Conservation (phyloP, 192 early-diverging fungal species). For the Cetraspora pellucida region DNA sequence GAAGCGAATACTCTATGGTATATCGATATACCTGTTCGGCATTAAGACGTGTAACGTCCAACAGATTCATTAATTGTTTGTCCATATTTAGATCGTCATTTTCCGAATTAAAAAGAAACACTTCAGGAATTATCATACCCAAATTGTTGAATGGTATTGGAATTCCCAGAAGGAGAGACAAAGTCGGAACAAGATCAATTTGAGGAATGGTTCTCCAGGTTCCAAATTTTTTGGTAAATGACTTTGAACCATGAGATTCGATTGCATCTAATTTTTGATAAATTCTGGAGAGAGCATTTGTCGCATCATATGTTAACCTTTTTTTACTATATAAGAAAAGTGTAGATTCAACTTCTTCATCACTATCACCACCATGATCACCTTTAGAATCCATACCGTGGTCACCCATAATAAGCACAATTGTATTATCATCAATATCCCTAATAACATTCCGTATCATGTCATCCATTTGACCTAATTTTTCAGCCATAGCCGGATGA, state of each 20-base stretch:
- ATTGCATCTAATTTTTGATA: conserved; percentile 38
- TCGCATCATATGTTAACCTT: not conserved
- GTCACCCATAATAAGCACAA: conserved; percentile 91
- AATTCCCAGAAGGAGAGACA: conserved; percentile 76
- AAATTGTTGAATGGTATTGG: conserved; percentile 95
- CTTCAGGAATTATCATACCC: conserved; percentile 85
- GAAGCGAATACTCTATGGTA: conserved; percentile 55
- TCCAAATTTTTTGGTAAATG: conserved; percentile 29
- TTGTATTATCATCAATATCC: conserved; percentile 73
- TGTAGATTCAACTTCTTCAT: conserved; percentile 83
- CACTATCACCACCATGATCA: conserved; percentile 96
- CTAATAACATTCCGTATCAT: conserved; percentile 69
- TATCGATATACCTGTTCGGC: conserved; percentile 72
- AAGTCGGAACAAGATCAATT: conserved; percentile 89
- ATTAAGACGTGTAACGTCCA: conserved; percentile 63
- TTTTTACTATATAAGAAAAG: conserved; percentile 80
- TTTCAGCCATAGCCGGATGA: conserved; percentile 82
- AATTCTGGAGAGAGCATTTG: conserved; percentile 25
- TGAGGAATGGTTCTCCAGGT: conserved; percentile 77
- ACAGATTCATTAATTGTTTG: conserved; percentile 43
- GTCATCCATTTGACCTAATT: conserved; percentile 84
- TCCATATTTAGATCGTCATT: conserved; percentile 9
- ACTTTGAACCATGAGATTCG: not conserved
- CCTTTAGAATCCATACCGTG: conserved; percentile 97
- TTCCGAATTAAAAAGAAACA: conserved; percentile 57